A percentile compares a stretch with the other conserved stretches of the same genome.
Evolutionary conservation across 1,284 basidiomycete genomes (phyloP).

Genomic region (Ceratobasidium sp.): DNA sequence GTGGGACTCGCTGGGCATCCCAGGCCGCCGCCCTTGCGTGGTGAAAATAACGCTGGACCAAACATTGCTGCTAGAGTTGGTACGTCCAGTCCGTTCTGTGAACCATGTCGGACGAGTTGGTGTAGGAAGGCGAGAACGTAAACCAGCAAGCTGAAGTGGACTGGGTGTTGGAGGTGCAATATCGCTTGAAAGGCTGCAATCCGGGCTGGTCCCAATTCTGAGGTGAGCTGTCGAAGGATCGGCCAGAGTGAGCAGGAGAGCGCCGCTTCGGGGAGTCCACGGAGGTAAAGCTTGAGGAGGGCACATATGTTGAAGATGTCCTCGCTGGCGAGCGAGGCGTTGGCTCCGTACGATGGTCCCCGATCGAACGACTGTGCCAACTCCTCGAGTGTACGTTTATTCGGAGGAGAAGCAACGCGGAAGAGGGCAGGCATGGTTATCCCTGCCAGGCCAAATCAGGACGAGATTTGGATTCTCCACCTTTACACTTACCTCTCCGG

Average conservation of each 20-base stretch:
- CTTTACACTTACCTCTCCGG: background rate
- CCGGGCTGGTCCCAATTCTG: background rate
- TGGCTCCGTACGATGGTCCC: slow-evolving; percentile 4
- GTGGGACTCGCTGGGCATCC: slow-evolving; percentile 1
- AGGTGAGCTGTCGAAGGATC: background rate
- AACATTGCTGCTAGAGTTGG: slow-evolving; percentile 9
- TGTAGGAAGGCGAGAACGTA: slow-evolving; percentile 24
- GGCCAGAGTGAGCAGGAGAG: slow-evolving; percentile 16
- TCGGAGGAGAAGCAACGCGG: background rate
- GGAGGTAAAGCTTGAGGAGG: slow-evolving; percentile 23
- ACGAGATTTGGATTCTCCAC: background rate
- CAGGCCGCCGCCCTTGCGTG: background rate
- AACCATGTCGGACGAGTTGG: slow-evolving; percentile 6
- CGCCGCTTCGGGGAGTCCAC: slow-evolving; percentile 18
- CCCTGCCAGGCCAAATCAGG: background rate
- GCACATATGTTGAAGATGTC: slow-evolving; percentile 17
- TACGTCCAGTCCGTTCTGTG: slow-evolving; percentile 8
- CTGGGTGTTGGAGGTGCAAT: slow-evolving; percentile 5
- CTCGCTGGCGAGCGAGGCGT: background rate
- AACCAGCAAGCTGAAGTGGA: background rate
- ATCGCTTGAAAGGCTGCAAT: slow-evolving; percentile 23
- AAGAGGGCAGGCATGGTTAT: slow-evolving; percentile 21
- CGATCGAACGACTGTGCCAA: background rate
- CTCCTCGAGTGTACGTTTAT: slow-evolving; percentile 16
- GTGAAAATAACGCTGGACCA: slow-evolving; percentile 25